phyloP scores from a whole-genome alignment of 2,329 filamentous ascomycete genomes.

The Nemania diffusa region DNA sequence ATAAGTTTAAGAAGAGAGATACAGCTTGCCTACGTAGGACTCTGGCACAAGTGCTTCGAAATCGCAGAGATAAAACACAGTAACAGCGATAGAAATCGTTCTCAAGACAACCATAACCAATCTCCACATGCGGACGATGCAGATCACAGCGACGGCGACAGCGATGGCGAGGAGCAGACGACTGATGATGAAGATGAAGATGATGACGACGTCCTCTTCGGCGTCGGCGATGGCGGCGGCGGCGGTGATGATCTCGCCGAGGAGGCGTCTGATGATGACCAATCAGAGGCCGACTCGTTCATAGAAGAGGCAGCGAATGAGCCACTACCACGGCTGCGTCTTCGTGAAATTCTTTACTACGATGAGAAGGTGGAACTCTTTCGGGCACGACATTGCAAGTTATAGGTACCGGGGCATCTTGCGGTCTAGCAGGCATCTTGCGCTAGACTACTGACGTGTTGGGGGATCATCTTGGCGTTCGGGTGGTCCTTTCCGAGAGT shows the following conservation, averaged over 20 bases:
- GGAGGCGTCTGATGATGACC: slow-evolving; percentile 60
- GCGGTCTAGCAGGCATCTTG: slow-evolving; percentile 31
- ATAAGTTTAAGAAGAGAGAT: slow-evolving; percentile 80
- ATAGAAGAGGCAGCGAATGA: slow-evolving; percentile 57
- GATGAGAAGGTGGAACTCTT: slow-evolving; percentile 86
- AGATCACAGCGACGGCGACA: slow-evolving; percentile 51
- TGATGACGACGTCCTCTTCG: slow-evolving; percentile 56
- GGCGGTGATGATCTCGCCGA: slow-evolving; percentile 52
- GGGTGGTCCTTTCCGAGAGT: slow-evolving; percentile 17
- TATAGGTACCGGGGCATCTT: slow-evolving; percentile 48
- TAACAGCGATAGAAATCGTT: slow-evolving; percentile 45
- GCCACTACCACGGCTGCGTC: slow-evolving; percentile 62
- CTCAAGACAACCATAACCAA: slow-evolving; percentile 35
- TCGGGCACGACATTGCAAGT: slow-evolving; percentile 73
- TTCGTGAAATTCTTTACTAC: slow-evolving; percentile 85
- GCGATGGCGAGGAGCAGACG: slow-evolving; percentile 51
- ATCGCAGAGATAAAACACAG: slow-evolving; percentile 70
- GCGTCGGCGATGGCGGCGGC: slow-evolving; percentile 55
- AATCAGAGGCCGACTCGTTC: slow-evolving; percentile 64
- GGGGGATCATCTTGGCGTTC: slow-evolving; percentile 31
- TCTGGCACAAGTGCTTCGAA: slow-evolving; percentile 83
- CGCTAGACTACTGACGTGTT: slow-evolving; percentile 35
- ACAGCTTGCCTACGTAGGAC: slow-evolving; percentile 80
- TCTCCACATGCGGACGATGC: slow-evolving; percentile 41
- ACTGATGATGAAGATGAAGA: slow-evolving; percentile 57